Base-by-base conservation (phyloP, 805 yeast genomes). In the Dipodascus albidus region DNA sequence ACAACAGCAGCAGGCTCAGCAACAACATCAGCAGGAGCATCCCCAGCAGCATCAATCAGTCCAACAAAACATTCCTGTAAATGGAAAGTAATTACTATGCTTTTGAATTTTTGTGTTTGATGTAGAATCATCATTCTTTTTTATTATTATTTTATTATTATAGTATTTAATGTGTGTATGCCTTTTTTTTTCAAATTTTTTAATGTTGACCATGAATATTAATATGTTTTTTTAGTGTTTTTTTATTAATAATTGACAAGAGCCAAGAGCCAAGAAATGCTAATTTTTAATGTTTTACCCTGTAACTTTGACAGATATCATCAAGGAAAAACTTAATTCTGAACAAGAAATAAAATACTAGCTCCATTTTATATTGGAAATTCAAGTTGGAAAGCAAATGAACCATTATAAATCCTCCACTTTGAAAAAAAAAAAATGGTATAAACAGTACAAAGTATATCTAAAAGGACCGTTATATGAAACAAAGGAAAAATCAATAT, bases 21-120 rank as follows among this genome's bases (percentile, higher is more conserved):
- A 58, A 55, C 62, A 59, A 52, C 33, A 27, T 48, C 47, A 60
- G 55, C 51, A 62, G 53, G 49, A 58, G 47, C 58, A 58, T 19
- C 52, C 51, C 23, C 50, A 24, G 20, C 50, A 41, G 41, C 57
- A 49, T 2, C 54, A 24, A 27, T 51, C 33, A 23, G 42, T 22
- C 17, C 49, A 47, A 23, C 49, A 47, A 47, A 9, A 47, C 11
- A 27, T 27, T 27, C 33, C 33, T 27, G 33, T 27, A 27, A 27
- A 27, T 27, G 33, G 33, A 27, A 27, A 27, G 33, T 27, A 27
- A 27, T 27, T 11, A 6, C 6, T 27, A 27, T 27, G 33, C 33
- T 27, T 27, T 27, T 27, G 33, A 27, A 6, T 27, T 27, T 11
- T 27, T 11, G 11, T 27, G 6, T 27, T 6, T 6, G 33, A 27